Conservation (phyloP, 2,329 filamentous ascomycete species). For the Karstenula rhodostoma region DNA sequence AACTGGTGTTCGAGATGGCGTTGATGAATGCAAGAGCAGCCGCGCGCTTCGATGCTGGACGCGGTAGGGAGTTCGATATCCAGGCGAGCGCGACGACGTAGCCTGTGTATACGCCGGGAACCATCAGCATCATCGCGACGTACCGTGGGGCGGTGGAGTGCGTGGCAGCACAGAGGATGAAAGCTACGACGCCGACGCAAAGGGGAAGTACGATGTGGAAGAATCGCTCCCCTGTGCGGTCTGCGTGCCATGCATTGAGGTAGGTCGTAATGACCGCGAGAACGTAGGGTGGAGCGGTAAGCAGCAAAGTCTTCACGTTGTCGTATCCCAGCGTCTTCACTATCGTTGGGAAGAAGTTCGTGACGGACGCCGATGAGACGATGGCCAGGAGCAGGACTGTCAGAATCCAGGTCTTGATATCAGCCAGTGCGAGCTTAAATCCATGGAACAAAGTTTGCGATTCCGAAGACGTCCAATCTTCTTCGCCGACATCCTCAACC, state of each 20-base stretch:
- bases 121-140: slow-evolving; percentile 76
- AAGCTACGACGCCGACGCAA: slow-evolving; percentile 67
- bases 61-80: slow-evolving; percentile 78
- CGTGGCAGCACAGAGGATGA: slow-evolving; percentile 73
- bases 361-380: slow-evolving; percentile 50
- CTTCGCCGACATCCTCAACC: slow-evolving; percentile 50
- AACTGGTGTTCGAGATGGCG: slow-evolving; percentile 71
- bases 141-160: slow-evolving; percentile 69
- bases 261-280: slow-evolving; percentile 68
- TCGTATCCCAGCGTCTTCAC: slow-evolving; percentile 68
- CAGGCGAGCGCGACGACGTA: slow-evolving; percentile 73
- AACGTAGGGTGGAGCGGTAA: slow-evolving; percentile 54
- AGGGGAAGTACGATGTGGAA: slow-evolving; percentile 72
- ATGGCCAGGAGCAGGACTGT: slow-evolving; percentile 51
- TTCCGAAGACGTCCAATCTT: slow-evolving; percentile 49
- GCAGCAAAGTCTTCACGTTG: slow-evolving; percentile 60
- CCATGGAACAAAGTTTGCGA: slow-evolving; percentile 51
- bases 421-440: slow-evolving; percentile 49
- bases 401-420: slow-evolving; percentile 52
- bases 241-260: slow-evolving; percentile 74
- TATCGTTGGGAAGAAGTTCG: slow-evolving; percentile 68
- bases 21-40: slow-evolving; percentile 80
- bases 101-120: slow-evolving; percentile 66
- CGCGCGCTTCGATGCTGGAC: slow-evolving; percentile 77
- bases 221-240: slow-evolving; percentile 74